These are phyloP conservation scores for Aspergillus sp. DNA, from an alignment of 2,329 filamentous ascomycete genomes.

Conservation along the genomic window DNA sequence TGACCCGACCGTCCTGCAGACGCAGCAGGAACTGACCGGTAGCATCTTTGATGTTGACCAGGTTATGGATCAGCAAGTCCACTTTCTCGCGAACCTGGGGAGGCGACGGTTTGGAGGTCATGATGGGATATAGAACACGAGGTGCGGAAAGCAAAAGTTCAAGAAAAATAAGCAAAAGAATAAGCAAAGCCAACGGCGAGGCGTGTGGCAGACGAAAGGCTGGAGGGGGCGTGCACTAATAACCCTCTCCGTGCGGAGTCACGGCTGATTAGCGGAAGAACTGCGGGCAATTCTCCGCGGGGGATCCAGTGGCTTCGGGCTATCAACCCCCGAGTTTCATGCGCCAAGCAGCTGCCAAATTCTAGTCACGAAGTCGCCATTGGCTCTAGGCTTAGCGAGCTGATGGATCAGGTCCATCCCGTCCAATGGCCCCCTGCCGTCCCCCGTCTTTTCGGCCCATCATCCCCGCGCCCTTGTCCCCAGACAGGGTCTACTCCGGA, in stretches of 20 bases:
- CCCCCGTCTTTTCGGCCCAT: not conserved
- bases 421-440: not conserved
- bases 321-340: not conserved
- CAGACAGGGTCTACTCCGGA: not conserved
- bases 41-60: conserved; percentile 74
- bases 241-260: conserved; percentile 3
- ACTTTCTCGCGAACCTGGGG: conserved; percentile 56
- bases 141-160: not conserved
- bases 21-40: conserved; percentile 72
- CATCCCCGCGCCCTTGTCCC: not conserved
- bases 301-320: conserved; percentile 6
- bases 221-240: conserved; percentile 1
- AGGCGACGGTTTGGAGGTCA: conserved; percentile 18
- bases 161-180: not conserved
- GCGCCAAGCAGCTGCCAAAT: not conserved
- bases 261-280: conserved; percentile 12
- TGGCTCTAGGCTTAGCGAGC: not conserved
- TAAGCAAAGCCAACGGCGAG: not conserved
- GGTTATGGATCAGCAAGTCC: conserved; percentile 66
- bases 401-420: not conserved
- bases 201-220: not conserved
- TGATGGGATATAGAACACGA: conserved; percentile 10
- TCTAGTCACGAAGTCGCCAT: not conserved
- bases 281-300: conserved; percentile 8
- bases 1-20: conserved; percentile 70